Evolutionary conservation across 495 filamentous ascomycete genomes (phyloP).

Genomic region (Talaromyces trachyspermus): DNA sequence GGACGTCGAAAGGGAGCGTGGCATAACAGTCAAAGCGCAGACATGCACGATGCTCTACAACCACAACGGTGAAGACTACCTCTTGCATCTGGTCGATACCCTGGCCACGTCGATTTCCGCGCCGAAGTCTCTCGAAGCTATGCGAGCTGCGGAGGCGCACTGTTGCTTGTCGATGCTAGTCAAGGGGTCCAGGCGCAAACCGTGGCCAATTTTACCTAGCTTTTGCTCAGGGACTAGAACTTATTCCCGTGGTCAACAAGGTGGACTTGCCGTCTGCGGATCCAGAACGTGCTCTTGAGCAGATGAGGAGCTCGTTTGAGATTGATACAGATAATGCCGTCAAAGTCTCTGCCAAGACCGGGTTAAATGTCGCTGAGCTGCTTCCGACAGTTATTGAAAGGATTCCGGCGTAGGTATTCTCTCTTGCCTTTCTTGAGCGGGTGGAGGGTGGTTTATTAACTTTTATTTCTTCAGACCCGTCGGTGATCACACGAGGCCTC

Average conservation of each 20-base stretch:
- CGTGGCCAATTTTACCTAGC: slow-evolving; percentile 97
- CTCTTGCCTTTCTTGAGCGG: neutral
- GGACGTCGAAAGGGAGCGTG: slow-evolving; percentile 90
- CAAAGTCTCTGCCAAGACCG: slow-evolving; percentile 88
- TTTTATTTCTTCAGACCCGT: slow-evolving; percentile 44
- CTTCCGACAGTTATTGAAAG: slow-evolving; percentile 79
- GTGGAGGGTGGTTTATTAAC: neutral
- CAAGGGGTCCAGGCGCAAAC: slow-evolving; percentile 93
- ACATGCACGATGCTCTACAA: slow-evolving; percentile 97
- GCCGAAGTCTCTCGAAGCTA: slow-evolving; percentile 93
- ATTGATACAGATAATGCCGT: slow-evolving; percentile 75
- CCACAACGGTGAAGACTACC: slow-evolving; percentile 75
- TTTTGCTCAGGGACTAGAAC: slow-evolving; percentile 77
- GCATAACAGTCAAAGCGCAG: slow-evolving; percentile 98
- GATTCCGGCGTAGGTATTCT: slow-evolving; percentile 56
- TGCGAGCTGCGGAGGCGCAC: slow-evolving; percentile 86
- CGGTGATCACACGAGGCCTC: slow-evolving; percentile 61
- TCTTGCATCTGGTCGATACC: slow-evolving; percentile 92
- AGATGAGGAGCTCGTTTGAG: slow-evolving; percentile 81
- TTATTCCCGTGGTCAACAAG: slow-evolving; percentile 95
- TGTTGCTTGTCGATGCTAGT: slow-evolving; percentile 87
- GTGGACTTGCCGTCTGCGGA: slow-evolving; percentile 87
- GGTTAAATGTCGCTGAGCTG: slow-evolving; percentile 70
- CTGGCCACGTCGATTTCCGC: slow-evolving; percentile 95
- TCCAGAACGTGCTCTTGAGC: slow-evolving; percentile 71